Evolutionary conservation across 768 basidiomycete genomes (phyloP), one percentile per base, ranked within the genome.

Genomic region (Mycena maculata): DNA sequence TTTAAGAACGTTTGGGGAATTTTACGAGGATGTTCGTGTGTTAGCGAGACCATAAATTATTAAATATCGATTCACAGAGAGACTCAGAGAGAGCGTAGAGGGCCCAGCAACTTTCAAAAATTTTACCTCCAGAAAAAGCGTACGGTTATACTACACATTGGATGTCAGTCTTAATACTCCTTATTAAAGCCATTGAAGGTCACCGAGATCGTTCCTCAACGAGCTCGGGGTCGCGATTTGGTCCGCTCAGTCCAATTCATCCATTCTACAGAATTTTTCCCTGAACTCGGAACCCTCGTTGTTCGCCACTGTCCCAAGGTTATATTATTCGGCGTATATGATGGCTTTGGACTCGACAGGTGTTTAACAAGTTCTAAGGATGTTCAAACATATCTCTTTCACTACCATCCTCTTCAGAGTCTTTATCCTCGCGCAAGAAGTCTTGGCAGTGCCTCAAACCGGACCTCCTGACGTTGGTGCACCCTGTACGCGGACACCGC

Each of bases 381-480:
- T 63, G 61, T 61, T 61, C 60, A 61, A 53, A 11, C 49, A 62
- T 31, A 30, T 54, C 31, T 49, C 49, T 12, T 50, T 22, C 18
- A 56, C 63, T 23, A 48, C 53, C 55, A 22, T 56, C 54, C 62
- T 63, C 36, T 13, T 39, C 45, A 27, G n/a, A n/a, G n/a, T 49
- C 22, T 18, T 38, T n/a, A 11, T 56, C 23, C 62, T 63, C 45
- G 18, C 54, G 4, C 53, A 55, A n/a, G 47, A 36, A 20, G 62
- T 27, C 20, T 16, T 45, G 44, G 62, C 45, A 31, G 45, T 16
- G 6, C 62, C 62, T 18, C 62, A 63, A 54, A 63, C 45, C 36
- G 54, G 54, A 15, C 62, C 62, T 4, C 12, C 44, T 8, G 53
- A 54, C 31, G 2, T 63, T 28, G 62, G 62, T 23, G 45, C 25